Conservation (phyloP, 2,329 filamentous ascomycete species). For the Exophiala aquamarina region DNA sequence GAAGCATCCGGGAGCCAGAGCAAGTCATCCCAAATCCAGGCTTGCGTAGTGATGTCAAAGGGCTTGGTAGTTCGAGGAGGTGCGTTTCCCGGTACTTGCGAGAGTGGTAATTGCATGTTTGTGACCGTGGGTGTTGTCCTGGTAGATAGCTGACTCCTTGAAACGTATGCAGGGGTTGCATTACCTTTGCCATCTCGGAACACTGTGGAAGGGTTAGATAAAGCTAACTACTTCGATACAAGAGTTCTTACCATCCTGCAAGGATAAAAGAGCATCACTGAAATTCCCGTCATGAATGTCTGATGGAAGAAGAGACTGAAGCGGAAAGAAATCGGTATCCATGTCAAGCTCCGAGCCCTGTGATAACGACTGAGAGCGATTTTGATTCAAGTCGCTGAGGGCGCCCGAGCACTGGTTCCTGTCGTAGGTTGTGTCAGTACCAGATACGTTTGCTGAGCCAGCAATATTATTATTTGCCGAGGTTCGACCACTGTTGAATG, state of each 20-base stretch:
- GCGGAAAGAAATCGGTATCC: background rate
- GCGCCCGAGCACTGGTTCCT: too few relatives aligned
- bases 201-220: conserved; percentile 2
- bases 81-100: too few relatives aligned
- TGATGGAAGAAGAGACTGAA: conserved; percentile 5
- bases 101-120: background rate
- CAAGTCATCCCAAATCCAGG: conserved; percentile 21
- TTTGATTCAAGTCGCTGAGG: background rate
- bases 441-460: too few relatives aligned
- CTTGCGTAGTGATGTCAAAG: conserved; percentile 16
- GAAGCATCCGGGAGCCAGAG: conserved; percentile 13
- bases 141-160: conserved; percentile 1
- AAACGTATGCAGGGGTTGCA: background rate
- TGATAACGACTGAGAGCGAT: background rate
- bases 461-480: background rate
- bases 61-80: conserved; percentile 6
- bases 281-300: conserved; percentile 18
- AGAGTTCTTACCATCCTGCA: conserved; percentile 16
- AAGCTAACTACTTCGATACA: background rate
- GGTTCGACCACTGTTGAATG: background rate
- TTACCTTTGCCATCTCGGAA: conserved; percentile 12
- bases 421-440: too few relatives aligned
- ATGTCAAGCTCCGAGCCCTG: background rate
- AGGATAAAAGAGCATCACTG: conserved; percentile 19
- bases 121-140: background rate